Evolutionary conservation across 139 green algal genomes (phyloP).

Genomic region (Zygnema cylindricum): DNA sequence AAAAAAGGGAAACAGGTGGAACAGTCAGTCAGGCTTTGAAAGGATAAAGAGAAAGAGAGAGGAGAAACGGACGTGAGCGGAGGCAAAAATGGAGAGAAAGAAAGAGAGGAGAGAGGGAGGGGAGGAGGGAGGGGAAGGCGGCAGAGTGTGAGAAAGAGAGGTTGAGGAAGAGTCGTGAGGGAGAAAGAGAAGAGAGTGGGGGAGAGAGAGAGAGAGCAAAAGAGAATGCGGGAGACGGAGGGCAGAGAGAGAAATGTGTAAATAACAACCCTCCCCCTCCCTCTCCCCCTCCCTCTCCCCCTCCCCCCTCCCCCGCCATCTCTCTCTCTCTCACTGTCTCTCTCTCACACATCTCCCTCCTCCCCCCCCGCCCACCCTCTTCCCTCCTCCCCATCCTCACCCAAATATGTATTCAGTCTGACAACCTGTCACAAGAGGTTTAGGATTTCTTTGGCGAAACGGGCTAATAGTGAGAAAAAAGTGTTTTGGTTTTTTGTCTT

Average conservation of each 20-base stretch:
- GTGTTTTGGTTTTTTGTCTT: no score
- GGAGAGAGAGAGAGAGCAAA: not conserved
- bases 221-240: not conserved
- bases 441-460: no score
- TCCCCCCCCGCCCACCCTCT: not conserved
- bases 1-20: not conserved
- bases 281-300: conserved; percentile 7
- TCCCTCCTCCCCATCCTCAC: not conserved
- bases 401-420: not conserved
- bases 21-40: not conserved
- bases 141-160: not conserved
- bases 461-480: no score
- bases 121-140: not conserved
- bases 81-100: not conserved
- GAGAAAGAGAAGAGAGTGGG: not conserved
- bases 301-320: not conserved
- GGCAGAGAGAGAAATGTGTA: not conserved
- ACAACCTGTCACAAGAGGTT: no score
- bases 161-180: not conserved
- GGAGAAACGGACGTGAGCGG: not conserved
- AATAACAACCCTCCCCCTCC: not conserved
- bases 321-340: not conserved
- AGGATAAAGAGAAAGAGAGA: not conserved
- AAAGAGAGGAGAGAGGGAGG: not conserved
- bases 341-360: not conserved